Conservation (phyloP, 208 protist species). For the Vickermania spadyakhi region DNA sequence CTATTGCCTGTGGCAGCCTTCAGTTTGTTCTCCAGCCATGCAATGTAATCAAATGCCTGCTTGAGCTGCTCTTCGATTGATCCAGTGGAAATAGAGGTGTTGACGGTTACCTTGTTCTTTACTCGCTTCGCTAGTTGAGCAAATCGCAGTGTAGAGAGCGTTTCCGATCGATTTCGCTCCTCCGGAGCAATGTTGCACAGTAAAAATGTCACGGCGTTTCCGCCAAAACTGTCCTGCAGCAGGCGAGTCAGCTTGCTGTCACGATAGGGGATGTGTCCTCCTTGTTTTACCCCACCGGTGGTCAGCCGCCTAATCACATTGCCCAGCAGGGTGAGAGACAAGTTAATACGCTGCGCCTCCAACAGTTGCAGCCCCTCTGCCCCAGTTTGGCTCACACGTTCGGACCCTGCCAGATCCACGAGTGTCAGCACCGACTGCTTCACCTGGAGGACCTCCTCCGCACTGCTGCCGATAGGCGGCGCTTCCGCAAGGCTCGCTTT, state of each 20-base stretch:
- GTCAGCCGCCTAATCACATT: conserved; percentile 80
- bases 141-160: conserved; percentile 75
- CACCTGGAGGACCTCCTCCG: conserved; percentile 2
- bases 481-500: not conserved
- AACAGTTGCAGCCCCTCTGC: conserved; percentile 56
- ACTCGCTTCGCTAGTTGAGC: conserved; percentile 45
- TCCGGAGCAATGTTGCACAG: conserved; percentile 78
- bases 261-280: conserved; percentile 74
- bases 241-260: conserved; percentile 88
- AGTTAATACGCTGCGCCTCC: conserved; percentile 89
- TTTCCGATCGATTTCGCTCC: conserved; percentile 40
- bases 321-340: conserved; percentile 82
- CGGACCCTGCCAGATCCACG: conserved; percentile 91
- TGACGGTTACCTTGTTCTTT: conserved; percentile 29
- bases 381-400: conserved; percentile 69
- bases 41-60: conserved; percentile 23
- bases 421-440: conserved; percentile 55
- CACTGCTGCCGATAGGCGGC: not conserved
- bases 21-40: conserved; percentile 44
- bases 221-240: conserved; percentile 75
- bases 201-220: conserved; percentile 60
- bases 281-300: not conserved
- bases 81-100: conserved; percentile 9
- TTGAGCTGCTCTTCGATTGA: conserved; percentile 11
- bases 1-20: not conserved